A percentile compares a stretch with the other conserved stretches of the same genome.
These are phyloP conservation scores for Eimeria maxima DNA, from an alignment of 169 alveolate genomes.

Conservation along the genomic window DNA sequence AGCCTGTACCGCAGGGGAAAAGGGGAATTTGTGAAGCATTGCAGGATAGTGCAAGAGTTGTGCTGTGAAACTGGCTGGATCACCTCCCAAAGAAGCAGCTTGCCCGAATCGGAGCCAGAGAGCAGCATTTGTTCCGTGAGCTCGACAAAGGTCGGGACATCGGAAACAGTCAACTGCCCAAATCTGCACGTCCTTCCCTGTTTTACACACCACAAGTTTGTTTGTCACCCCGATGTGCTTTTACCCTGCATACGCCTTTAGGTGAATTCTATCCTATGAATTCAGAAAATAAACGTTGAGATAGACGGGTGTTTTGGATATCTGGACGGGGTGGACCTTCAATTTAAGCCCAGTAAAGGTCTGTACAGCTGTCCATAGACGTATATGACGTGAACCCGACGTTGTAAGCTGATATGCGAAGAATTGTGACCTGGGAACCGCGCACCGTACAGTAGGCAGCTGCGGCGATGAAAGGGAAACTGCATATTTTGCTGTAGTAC, in stretches of 20 bases:
- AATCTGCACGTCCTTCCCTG: constrained; percentile 62
- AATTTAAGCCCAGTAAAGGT: constrained; percentile 69
- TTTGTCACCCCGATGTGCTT: background rate
- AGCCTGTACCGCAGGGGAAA: background rate
- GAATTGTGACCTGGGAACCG: constrained; percentile 43
- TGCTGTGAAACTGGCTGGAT: background rate
- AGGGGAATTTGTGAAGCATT: background rate
- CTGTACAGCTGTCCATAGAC: constrained; percentile 67
- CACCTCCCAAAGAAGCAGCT: constrained; percentile 75
- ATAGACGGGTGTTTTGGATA: background rate
- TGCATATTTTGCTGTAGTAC: background rate
- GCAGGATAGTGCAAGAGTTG: background rate
- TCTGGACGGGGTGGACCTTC: constrained; percentile 19
- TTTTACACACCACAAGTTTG: background rate
- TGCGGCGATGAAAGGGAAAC: background rate
- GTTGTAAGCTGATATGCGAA: constrained; percentile 60
- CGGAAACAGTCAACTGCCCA: constrained; percentile 61
- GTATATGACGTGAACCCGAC: constrained; percentile 66
- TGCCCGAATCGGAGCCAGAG: constrained; percentile 65
- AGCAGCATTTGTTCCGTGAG: constrained; percentile 40
- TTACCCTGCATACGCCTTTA: background rate
- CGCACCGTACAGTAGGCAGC: background rate
- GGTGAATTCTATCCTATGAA: background rate
- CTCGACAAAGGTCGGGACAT: constrained; percentile 60
- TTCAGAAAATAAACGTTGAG: background rate